Evolutionary conservation across 1,284 basidiomycete genomes (phyloP).

Genomic region (Phellopilus nigrolimitatus): DNA sequence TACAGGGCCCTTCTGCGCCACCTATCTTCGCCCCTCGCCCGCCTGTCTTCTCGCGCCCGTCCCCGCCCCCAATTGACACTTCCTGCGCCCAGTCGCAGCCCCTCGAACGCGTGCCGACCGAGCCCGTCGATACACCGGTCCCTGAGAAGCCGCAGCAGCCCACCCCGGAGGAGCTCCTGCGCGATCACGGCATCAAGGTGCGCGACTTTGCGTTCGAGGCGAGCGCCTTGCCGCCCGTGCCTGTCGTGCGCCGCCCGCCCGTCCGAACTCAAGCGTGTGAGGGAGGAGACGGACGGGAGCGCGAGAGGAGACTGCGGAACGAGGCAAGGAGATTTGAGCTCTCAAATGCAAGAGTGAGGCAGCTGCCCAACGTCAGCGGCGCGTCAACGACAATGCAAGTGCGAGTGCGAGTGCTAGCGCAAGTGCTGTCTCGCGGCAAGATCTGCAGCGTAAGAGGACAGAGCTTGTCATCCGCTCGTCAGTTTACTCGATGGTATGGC

Average conservation of each 20-base stretch:
- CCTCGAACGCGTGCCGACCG: conserved; percentile 17
- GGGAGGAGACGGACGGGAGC: not conserved
- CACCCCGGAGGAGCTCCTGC: conserved; percentile 27
- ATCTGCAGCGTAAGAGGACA: not conserved
- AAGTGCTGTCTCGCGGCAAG: not conserved
- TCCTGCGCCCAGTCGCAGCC: not conserved
- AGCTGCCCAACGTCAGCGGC: not conserved
- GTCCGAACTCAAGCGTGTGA: conserved; percentile 8
- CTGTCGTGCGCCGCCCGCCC: conserved; percentile 34
- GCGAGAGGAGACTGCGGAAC: conserved; percentile 1
- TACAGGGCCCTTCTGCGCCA: not conserved
- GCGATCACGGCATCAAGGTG: conserved; percentile 57
- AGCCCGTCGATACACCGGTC: conserved; percentile 3
- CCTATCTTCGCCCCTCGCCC: conserved; percentile 4
- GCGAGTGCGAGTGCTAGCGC: not conserved
- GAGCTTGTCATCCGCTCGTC: not conserved
- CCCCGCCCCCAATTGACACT: conserved; percentile 8
- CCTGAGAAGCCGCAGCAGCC: conserved; percentile 12
- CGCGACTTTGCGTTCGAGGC: conserved; percentile 66
- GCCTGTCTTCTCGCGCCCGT: not conserved
- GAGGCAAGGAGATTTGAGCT: conserved; percentile 7
- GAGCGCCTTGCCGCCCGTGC: conserved; percentile 55
- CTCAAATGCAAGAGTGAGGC: not conserved
- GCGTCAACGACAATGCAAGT: not conserved
- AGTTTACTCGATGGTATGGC: no score